Evolutionary conservation across 345 rosid genomes (phyloP).

Genomic region (Acer yangbiense): DNA sequence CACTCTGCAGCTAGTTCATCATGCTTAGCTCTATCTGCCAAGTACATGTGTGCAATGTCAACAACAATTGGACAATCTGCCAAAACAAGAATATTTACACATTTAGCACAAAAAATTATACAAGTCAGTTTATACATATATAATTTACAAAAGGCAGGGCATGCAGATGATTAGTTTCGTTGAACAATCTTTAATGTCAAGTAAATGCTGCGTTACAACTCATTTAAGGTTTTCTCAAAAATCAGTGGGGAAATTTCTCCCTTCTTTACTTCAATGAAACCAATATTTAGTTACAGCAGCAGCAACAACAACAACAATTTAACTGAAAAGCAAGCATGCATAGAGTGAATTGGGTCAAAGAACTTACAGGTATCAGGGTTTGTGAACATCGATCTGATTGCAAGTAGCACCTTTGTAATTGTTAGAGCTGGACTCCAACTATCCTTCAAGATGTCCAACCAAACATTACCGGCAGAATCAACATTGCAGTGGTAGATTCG

Average conservation of each 20-base stretch:
- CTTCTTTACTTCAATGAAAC: neutral
- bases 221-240: neutral
- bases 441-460: conserved; percentile 73
- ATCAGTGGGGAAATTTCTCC: neutral
- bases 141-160: neutral
- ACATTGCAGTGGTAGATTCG: conserved; percentile 93
- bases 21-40: conserved; percentile 73
- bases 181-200: neutral
- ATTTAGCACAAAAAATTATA: neutral
- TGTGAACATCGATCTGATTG: conserved; percentile 75
- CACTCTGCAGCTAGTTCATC: conserved; percentile 82
- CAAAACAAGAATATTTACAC: neutral
- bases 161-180: too few species aligned
- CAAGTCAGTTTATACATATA: neutral
- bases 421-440: conserved; percentile 97
- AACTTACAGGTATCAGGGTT: conserved; percentile 76
- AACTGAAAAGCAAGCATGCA: too few species aligned
- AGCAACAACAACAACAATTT: too few species aligned
- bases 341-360: neutral
- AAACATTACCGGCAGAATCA: conserved; percentile 68
- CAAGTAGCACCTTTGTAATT: conserved; percentile 69
- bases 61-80: conserved; percentile 71
- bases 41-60: conserved; percentile 68
- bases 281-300: neutral
- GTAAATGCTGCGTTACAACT: neutral